Evolutionary conservation across 305 asterid species (phyloP).

Genomic region (Striga hermonthica): DNA sequence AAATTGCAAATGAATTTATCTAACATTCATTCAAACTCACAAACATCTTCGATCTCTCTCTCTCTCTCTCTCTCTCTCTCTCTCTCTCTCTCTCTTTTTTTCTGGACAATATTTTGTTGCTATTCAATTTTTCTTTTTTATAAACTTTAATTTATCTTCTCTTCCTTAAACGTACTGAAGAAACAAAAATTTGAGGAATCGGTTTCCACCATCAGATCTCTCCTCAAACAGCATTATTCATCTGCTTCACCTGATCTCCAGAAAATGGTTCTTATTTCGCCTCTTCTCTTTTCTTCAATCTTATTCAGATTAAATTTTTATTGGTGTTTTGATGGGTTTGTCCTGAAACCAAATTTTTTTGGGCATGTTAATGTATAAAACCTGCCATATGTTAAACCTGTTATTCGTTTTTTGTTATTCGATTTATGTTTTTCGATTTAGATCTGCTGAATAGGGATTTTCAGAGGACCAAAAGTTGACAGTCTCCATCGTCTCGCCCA

Average conservation of each 20-base stretch:
- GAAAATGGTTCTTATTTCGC: constrained; percentile 47
- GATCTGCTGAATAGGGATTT: constrained; percentile 77
- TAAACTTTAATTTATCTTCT: no score
- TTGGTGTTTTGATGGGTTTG: no score
- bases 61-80: no score
- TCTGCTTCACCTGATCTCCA: constrained; percentile 70
- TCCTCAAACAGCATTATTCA: constrained; percentile 59
- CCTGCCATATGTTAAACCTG: neutral
- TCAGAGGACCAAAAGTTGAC: constrained; percentile 73
- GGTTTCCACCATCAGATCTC: constrained; percentile 62
- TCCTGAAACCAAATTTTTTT: no score
- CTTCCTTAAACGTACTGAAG: no score
- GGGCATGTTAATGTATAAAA: no score
- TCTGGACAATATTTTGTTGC: no score
- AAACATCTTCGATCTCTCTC: constrained; percentile 38
- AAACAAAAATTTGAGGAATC: constrained; percentile 80
- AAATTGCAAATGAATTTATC: no score
- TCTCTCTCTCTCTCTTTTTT: no score
- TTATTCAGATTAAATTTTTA: no score
- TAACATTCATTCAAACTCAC: constrained; percentile 61
- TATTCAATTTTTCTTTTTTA: no score
- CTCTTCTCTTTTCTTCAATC: neutral
- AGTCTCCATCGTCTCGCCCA: constrained; percentile 52
- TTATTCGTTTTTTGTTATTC: neutral
- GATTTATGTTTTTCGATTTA: constrained; percentile 29